Percentiles rank a stretch among this genome's conserved stretches.
These are phyloP conservation scores for Xylariales sp. DNA, from an alignment of 2,329 filamentous ascomycete genomes.

Conservation along the genomic window DNA sequence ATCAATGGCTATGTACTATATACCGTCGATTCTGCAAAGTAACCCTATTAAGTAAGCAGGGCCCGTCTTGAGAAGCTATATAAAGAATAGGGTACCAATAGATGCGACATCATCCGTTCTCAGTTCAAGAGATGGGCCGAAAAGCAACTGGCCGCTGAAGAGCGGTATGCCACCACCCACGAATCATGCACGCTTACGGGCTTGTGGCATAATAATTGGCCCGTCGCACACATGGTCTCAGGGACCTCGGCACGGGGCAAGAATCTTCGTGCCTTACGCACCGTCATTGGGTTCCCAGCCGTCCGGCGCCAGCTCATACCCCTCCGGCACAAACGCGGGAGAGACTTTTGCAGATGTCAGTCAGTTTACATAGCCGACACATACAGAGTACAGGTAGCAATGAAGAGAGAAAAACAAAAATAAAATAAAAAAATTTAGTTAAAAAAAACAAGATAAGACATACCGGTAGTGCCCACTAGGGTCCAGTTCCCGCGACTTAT, in stretches of 20 bases:
- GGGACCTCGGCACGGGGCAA: neutral
- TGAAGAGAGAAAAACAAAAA: neutral
- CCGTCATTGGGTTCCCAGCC: conserved; percentile 43
- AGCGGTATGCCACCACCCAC: conserved; percentile 14
- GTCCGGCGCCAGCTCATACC: conserved; percentile 43
- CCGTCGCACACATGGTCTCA: neutral
- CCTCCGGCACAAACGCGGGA: conserved; percentile 45
- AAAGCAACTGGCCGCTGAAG: neutral
- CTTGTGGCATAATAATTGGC: conserved; percentile 11
- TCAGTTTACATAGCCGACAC: neutral
- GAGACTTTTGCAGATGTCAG: conserved; percentile 40
- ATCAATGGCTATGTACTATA: neutral
- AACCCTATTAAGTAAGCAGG: neutral
- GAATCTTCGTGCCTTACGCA: conserved; percentile 6
- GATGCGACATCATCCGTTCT: neutral
- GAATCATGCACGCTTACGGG: conserved; percentile 6
- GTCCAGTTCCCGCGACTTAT: conserved; percentile 61
- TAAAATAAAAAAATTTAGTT: neutral
- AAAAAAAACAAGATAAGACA: conserved; percentile 9
- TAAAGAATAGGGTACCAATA: conserved; percentile 11
- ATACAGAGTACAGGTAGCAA: neutral
- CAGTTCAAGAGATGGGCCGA: conserved; percentile 12
- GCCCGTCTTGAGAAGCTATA: neutral
- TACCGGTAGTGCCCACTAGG: conserved; percentile 56
- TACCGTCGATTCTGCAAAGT: neutral